Base-by-base conservation (phyloP, 2,329 filamentous ascomycete species). In the Beauveria bassiana region DNA sequence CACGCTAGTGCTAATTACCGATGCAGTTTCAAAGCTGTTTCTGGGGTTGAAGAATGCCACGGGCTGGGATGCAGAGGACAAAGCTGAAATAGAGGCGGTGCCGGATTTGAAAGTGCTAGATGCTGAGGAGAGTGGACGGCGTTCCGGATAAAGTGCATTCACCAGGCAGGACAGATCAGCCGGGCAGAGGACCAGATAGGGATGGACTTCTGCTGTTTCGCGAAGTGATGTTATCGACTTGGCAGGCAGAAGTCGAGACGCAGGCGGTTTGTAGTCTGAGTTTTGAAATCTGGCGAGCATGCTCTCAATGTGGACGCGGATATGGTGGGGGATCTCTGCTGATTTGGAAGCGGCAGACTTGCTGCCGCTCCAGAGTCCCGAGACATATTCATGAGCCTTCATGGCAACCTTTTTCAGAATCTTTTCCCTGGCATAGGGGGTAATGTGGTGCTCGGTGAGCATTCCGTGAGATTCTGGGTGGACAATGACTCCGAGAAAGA, bases 401-500 rank as follows among this genome's bases (percentile, higher is more conserved):
- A 89, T 86, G 61, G 89, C 91, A 61, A 97, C 88, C 71, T 93
- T 89, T 68, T 87, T 87, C 61, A 89, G 77, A 61, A 89, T 89
- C 73, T 87, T 93, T 69, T 96, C 90, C 49, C 95, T 86, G 47
- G 91, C 92, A 74, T 93, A 91, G 67, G 96, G 91, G 55, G 90
- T 93, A 68, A 98, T 91, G 75, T 96, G 91, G 72, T 96, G 93
- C 68, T 96, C 91, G 61, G 91, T 84, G 78, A 98, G 87, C 77
- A 89, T 85, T 60, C 85, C 84, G 66, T 86, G 82, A 58, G 82
- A 92, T 81, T 99, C 95, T 12, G 95, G 95, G 69, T 95, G 90
- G 53, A 91, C 90, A 69, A 98, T 85, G 59, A 91, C 88, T 68
- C 90, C 88, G 52, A 91, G 82, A 42, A 98, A 79, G 74, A 95